Percentiles rank a stretch among this genome's conserved stretches.
Conservation (phyloP, 768 basidiomycete species). For the Leccinum subgranulosum region DNA sequence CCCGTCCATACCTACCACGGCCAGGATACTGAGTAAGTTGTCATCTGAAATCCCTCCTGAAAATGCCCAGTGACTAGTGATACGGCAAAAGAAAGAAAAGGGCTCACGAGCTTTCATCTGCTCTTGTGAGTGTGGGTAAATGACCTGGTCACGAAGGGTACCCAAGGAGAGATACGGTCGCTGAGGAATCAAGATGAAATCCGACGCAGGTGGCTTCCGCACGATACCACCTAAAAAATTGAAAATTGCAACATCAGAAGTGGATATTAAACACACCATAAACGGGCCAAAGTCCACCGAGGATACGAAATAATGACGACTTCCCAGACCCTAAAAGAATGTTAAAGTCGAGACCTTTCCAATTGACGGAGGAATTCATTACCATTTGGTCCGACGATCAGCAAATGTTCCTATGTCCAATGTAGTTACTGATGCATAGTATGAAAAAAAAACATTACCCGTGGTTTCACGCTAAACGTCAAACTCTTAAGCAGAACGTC, state of each 20-base stretch:
- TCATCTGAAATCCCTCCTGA: constrained; percentile 70
- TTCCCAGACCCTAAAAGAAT: constrained; percentile 69
- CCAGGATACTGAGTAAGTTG: constrained; percentile 68
- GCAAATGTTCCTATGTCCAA: constrained; percentile 68
- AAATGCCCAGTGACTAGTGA: constrained; percentile 5
- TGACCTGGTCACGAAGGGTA: constrained; percentile 93
- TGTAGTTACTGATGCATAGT: neutral
- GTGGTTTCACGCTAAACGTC: constrained; percentile 86
- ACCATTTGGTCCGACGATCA: constrained; percentile 96
- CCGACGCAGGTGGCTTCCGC: constrained; percentile 80
- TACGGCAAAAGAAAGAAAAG: neutral
- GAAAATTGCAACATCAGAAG: neutral
- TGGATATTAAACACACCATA: constrained; percentile 28
- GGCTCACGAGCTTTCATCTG: constrained; percentile 76
- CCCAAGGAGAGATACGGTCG: constrained; percentile 93
- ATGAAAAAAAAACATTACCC: constrained; percentile 42
- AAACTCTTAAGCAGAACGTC: constrained; percentile 83
- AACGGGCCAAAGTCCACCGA: constrained; percentile 96
- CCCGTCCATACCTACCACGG: constrained; percentile 77
- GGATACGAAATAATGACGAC: constrained; percentile 90
- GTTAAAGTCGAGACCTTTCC: neutral
- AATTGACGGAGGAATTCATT: neutral
- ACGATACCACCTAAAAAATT: constrained; percentile 60
- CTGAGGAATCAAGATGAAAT: constrained; percentile 95
- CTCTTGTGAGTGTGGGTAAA: constrained; percentile 83